Base-by-base conservation (phyloP, 129 eudicot genomes). In the Pulicaria dysenterica region DNA sequence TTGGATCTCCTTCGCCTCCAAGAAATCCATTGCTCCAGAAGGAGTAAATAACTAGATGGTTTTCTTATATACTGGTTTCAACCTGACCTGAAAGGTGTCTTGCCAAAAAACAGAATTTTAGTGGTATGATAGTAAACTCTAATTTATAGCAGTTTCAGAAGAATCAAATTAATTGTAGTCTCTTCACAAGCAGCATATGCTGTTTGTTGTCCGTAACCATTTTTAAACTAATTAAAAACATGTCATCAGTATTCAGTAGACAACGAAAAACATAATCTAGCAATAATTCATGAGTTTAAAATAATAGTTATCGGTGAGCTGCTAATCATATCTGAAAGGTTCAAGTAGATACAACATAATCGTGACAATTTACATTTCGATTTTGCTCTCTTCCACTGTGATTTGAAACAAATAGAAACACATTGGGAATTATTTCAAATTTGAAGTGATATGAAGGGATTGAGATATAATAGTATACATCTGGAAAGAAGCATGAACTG, bases 1-100 rank as follows among this genome's bases (percentile, higher is more conserved):
- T 70, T 90, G 97, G 76, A 81, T 74, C 82, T 86, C 87, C 50
- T 83, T 83, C 4, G 85, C 78, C 58, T 85, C 85, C 80, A 95
- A 71, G 34, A 86, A 79, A 57, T 86, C 99, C 91, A 91, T 88
- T 63, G 67, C 64, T 73, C 70, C 47, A 6, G 19, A 50, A 55
- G 48, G 72, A 57, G 36, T 55, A 64, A 59, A 68, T 48, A 57
- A 19, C 17, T 8, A 45, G 62, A 14, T 8, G 48, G 19, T 8
- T 46, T 31, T 34, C 19, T 40, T 64, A 64, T 63, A 3, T 61
- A 48, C 5, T 5, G 24, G 24, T 15, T 60, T 10, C 42, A 13
- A 61, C 48, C 58, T 77, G 70, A 44, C 43, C 82, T 77, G 72
- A 50, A 69, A 60, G 57, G 42, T 51, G 69, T 48, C 11, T 7